Base-by-base conservation (phyloP, 805 yeast genomes). In the Ogataea trehalophila region DNA sequence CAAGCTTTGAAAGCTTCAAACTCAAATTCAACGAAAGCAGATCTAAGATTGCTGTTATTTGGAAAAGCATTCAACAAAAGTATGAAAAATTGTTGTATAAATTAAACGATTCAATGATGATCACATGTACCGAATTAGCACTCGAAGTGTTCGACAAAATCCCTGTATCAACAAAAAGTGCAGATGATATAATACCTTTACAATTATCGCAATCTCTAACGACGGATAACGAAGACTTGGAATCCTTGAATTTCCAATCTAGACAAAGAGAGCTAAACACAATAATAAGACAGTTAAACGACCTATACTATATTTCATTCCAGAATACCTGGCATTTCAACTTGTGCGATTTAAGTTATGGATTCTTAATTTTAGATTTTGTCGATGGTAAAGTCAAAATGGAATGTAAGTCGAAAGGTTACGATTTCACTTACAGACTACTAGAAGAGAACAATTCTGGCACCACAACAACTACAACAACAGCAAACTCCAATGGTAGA, bases 271-370 rank as follows among this genome's bases (percentile, higher is more conserved):
- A 68, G 46, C 58, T 66, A 39, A 74, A 71, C 53, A 71, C 73
- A 31, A 68, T 65, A 41, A 68, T 74, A 22, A 68, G 76, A 59
- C 71, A 70, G 48, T 72, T 79, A 47, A 82, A 81, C 60, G 88
- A 84, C 57, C 66, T 75, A 37, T 79, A 81, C 54, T 79, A 80
- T 59, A 71, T 77, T 15, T 80, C 89, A 1, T 85, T 81, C 64
- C 83, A 81, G 58, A 81, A 82, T 57, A 72, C 83, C 48, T 86
- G 95, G 95, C 88, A 86, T 62, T 82, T 81, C 62, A 84, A 84
- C 56, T 67, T 86, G 40, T 79, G 89, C 56, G 92, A 85, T 59
- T 73, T 73, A 29, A 63, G 70, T 22, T 67, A 71, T 53, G 89
- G 85, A 6, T 62, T 67, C 43, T 67, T 81, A 45, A 64, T 69